phyloP scores from a whole-genome alignment of 192 early-diverging fungal genomes.

The Coemansia sp. region DNA sequence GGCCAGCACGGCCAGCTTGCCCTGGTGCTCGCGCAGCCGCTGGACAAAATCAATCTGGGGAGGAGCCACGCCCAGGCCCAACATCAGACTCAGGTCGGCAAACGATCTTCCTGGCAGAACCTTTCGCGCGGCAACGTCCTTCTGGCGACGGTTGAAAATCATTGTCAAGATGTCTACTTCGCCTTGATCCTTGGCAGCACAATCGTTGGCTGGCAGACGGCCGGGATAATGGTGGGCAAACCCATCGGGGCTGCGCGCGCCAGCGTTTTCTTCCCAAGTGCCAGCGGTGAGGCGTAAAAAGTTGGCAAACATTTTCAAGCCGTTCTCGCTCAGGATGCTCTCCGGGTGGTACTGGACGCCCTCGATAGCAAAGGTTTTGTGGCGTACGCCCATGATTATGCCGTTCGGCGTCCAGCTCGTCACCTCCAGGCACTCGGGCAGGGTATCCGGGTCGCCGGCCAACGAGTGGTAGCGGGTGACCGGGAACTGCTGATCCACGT shows the following conservation, averaged over 20 bases:
- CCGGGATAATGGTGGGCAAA: conserved; percentile 33
- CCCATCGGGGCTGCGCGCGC: conserved; percentile 13
- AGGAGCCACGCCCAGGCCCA: conserved; percentile 71
- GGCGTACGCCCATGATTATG: conserved; percentile 94
- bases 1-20: conserved; percentile 78
- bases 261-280: conserved; percentile 74
- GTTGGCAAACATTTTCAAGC: conserved; percentile 84
- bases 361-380: conserved; percentile 85
- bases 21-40: conserved; percentile 54
- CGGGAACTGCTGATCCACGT: conserved; percentile 80
- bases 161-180: conserved; percentile 68
- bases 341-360: conserved; percentile 99
- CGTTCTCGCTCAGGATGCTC: conserved; percentile 92
- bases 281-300: conserved; percentile 88
- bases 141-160: conserved; percentile 78
- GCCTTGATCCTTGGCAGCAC: conserved; percentile 23
- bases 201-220: background rate
- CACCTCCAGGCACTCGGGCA: conserved; percentile 82
- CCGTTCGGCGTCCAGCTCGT: conserved; percentile 83
- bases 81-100: conserved; percentile 65
- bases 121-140: conserved; percentile 75
- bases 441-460: conserved; percentile 77
- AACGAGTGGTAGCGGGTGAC: conserved; percentile 98
- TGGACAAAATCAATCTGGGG: conserved; percentile 75
- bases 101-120: conserved; percentile 70